phyloP scores from a whole-genome alignment of 345 rosid genomes.

The Aethionema arabicum region DNA sequence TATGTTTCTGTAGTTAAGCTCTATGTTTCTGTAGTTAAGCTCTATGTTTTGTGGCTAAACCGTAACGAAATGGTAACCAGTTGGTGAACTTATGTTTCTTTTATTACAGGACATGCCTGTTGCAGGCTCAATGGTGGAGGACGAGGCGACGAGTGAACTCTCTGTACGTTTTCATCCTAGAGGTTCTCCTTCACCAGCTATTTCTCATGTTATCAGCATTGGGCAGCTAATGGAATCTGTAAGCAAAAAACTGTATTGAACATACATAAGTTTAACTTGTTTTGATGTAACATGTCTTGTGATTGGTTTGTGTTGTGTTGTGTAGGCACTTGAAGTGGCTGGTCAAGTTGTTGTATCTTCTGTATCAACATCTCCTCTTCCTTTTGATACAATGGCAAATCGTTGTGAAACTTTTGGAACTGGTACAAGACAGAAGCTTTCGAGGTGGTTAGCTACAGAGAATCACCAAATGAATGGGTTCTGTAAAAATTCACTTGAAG shows the following conservation, averaged over 20 bases:
- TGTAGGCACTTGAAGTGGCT: slow-evolving; percentile 91
- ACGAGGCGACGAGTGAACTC: slow-evolving; percentile 73
- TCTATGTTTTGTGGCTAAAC: no score
- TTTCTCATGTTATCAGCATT: slow-evolving; percentile 71
- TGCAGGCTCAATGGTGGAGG: slow-evolving; percentile 50
- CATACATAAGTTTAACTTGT: slow-evolving; percentile 7
- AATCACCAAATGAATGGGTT: slow-evolving; percentile 39
- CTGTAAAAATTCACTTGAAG: slow-evolving; percentile 21
- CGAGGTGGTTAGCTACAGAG: slow-evolving; percentile 82
- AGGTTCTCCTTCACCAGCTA: slow-evolving; percentile 61
- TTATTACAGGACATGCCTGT: slow-evolving; percentile 58
- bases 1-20: no score
- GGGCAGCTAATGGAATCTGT: slow-evolving; percentile 95
- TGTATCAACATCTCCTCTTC: slow-evolving; percentile 84
- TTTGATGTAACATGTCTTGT: slow-evolving; percentile 1
- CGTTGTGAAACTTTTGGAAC: slow-evolving; percentile 86
- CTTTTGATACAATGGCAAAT: slow-evolving; percentile 72
- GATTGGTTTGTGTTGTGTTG: slow-evolving; percentile 23
- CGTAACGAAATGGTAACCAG: background rate
- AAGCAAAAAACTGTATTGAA: slow-evolving; percentile 11
- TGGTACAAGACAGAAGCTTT: slow-evolving; percentile 79
- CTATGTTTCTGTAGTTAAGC: no score
- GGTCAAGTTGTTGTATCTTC: slow-evolving; percentile 88
- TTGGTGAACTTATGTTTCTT: slow-evolving; percentile 6
- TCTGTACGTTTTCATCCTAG: slow-evolving; percentile 64